phyloP scores from a whole-genome alignment of 2,329 filamentous ascomycete species.

The Alternaria atra region DNA sequence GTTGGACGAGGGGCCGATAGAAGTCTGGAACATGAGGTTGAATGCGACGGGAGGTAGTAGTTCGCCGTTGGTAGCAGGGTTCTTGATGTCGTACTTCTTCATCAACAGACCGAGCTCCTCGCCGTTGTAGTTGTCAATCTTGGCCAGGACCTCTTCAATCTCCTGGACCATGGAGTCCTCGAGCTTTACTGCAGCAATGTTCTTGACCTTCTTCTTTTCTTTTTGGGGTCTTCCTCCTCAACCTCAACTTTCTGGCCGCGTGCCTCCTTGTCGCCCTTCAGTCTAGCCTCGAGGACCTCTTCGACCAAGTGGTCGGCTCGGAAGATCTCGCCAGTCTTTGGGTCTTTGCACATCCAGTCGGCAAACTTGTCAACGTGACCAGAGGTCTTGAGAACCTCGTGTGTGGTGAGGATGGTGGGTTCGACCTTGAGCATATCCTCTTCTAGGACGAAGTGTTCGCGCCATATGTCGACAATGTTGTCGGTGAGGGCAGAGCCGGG shows the following conservation, averaged over 20 bases:
- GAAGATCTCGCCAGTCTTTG: slow-evolving; percentile 96
- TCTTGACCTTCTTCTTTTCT: slow-evolving; percentile 86
- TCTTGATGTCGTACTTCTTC: slow-evolving; percentile 86
- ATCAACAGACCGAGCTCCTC: slow-evolving; percentile 87
- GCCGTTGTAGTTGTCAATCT: slow-evolving; percentile 94
- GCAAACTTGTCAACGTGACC: slow-evolving; percentile 98
- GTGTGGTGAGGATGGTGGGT: slow-evolving; percentile 91
- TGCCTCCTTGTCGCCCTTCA: slow-evolving; percentile 92
- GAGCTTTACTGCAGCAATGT: slow-evolving; percentile 73
- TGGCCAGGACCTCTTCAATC: slow-evolving; percentile 90
- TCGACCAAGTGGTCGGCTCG: slow-evolving; percentile 96
- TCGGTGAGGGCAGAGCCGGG: slow-evolving; percentile 86
- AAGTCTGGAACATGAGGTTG: slow-evolving; percentile 98
- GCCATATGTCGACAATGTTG: slow-evolving; percentile 88
- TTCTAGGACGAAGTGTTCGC: slow-evolving; percentile 91
- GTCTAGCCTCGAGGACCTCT: slow-evolving; percentile 84
- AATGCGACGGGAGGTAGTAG: slow-evolving; percentile 86
- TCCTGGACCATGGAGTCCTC: slow-evolving; percentile 86
- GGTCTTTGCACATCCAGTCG: slow-evolving; percentile 99
- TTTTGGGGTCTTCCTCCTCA: slow-evolving; percentile 80
- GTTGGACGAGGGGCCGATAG: slow-evolving; percentile 91
- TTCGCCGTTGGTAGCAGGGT: slow-evolving; percentile 79
- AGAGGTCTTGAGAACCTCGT: slow-evolving; percentile 89
- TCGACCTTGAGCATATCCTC: slow-evolving; percentile 97
- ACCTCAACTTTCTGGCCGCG: slow-evolving; percentile 80